These are phyloP conservation scores for Wallacemonas sp. DNA, from an alignment of 208 protist genomes.

Conservation along the genomic window DNA sequence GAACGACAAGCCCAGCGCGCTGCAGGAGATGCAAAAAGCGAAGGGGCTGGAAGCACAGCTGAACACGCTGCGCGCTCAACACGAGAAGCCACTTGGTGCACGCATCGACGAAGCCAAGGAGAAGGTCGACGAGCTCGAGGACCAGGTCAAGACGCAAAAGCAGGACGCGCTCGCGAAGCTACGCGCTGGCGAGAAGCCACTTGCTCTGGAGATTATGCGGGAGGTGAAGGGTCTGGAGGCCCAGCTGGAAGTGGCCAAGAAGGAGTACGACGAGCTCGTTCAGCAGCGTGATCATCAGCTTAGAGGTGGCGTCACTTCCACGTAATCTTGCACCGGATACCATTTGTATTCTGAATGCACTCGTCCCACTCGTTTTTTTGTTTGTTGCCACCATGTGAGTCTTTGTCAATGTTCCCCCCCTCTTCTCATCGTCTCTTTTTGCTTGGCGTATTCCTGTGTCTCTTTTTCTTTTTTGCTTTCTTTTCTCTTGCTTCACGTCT, in stretches of 20 bases:
- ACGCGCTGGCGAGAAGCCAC: conserved; percentile 31
- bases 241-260: conserved; percentile 29
- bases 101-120: conserved; percentile 29
- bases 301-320: not conserved
- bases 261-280: conserved; percentile 11
- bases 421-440: not conserved
- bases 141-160: conserved; percentile 30
- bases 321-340: too few species aligned
- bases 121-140: conserved; percentile 24
- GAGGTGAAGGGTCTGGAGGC: conserved; percentile 34
- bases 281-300: conserved; percentile 22
- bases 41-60: conserved; percentile 31
- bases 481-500: conserved; percentile 10
- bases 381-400: too few species aligned
- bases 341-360: too few species aligned
- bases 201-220: conserved; percentile 34
- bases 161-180: conserved; percentile 33
- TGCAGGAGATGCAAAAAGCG: conserved; percentile 27
- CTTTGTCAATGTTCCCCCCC: too few species aligned
- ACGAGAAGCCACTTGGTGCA: conserved; percentile 26
- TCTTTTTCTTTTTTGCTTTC: conserved; percentile 21
- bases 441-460: not conserved
- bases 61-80: conserved; percentile 16
- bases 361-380: too few species aligned
- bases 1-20: conserved; percentile 26